Percentiles rank a stretch among this genome's conserved stretches.
Evolutionary conservation across 352 stramenopile genomes (phyloP).

Genomic region (Albugo candida): DNA sequence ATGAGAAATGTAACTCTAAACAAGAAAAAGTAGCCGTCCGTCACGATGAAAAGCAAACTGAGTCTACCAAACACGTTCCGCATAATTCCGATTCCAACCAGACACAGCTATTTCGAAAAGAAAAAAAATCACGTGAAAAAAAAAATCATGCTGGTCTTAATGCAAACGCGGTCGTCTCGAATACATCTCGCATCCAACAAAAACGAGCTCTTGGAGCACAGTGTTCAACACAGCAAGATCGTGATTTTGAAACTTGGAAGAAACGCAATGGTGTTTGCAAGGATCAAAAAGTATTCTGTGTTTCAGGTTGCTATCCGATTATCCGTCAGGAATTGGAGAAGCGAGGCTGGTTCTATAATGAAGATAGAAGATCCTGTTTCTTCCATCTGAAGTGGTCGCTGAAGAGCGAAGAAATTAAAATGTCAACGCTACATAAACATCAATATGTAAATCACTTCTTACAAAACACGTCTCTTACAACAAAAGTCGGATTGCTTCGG

Average conservation of each 20-base stretch:
- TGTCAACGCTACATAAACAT: conserved; percentile 54
- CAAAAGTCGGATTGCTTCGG: conserved; percentile 80
- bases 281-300: conserved; percentile 77
- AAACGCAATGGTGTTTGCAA: conserved; percentile 51
- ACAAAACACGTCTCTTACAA: conserved; percentile 82
- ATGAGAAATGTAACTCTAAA: too few relatives aligned
- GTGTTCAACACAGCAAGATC: conserved; percentile 25
- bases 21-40: too few relatives aligned
- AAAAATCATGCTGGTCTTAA: too few relatives aligned
- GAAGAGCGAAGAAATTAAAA: conserved; percentile 70
- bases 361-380: conserved; percentile 58
- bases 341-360: conserved; percentile 80
- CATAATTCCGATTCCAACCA: too few relatives aligned
- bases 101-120: too few relatives aligned
- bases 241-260: conserved; percentile 81
- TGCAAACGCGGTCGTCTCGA: too few relatives aligned
- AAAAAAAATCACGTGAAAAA: too few relatives aligned
- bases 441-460: conserved; percentile 85
- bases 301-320: conserved; percentile 85
- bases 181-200: neutral
- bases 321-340: conserved; percentile 77
- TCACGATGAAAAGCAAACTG: too few relatives aligned
- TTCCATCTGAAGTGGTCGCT: conserved; percentile 88
- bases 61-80: too few relatives aligned
- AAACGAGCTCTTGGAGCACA: neutral